phyloP scores from a whole-genome alignment of 179 eudicot species.

The Nepenthes alata region DNA sequence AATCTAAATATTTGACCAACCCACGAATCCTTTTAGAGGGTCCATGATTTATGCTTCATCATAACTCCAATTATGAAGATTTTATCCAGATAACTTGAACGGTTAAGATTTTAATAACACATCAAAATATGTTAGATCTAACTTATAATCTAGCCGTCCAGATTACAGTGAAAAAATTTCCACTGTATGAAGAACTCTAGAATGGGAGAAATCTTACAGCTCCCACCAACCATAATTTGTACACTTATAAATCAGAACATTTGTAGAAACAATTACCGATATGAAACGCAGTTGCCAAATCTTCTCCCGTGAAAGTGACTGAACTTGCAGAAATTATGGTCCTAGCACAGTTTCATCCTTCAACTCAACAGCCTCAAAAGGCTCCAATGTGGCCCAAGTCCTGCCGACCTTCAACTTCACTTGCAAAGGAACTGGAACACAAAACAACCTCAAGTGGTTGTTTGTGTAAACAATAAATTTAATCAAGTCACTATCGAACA shows the following conservation, averaged over 20 bases:
- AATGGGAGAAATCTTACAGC: neutral
- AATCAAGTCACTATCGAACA: neutral
- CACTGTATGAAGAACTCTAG: neutral
- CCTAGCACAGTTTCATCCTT: neutral
- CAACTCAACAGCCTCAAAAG: conserved; percentile 21
- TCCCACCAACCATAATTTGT: neutral
- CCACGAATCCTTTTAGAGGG: too few relatives aligned
- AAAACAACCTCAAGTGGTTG: neutral
- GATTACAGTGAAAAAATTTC: neutral
- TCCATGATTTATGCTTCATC: too few relatives aligned
- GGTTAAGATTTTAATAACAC: neutral
- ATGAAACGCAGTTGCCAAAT: too few relatives aligned
- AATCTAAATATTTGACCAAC: too few relatives aligned
- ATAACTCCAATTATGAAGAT: too few relatives aligned
- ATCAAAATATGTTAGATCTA: conserved; percentile 11
- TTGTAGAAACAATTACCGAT: neutral
- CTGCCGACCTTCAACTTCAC: conserved; percentile 76
- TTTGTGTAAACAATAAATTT: neutral
- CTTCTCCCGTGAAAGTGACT: too few relatives aligned
- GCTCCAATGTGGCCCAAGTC: conserved; percentile 93
- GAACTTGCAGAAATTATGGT: neutral
- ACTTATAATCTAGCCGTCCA: neutral
- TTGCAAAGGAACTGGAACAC: conserved; percentile 63
- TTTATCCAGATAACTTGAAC: too few relatives aligned
- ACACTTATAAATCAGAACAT: neutral